phyloP scores from a whole-genome alignment of 176 grass and related monocot species.

The Eremochloa ophiuroides region DNA sequence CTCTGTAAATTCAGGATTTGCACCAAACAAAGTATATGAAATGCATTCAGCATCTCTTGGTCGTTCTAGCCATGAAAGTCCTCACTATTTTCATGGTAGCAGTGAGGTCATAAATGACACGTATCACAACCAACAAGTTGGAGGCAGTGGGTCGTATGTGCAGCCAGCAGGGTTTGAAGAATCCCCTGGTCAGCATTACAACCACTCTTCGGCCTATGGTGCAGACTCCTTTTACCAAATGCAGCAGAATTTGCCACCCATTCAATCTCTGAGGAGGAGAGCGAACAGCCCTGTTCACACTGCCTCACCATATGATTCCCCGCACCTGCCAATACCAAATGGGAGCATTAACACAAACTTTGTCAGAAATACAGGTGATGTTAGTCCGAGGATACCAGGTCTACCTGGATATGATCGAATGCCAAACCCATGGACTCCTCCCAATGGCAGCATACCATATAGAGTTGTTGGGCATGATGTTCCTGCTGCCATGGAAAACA shows the following conservation, averaged over 20 bases:
- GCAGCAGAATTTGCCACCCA: slow-evolving; percentile 58
- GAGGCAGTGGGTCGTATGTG: slow-evolving; percentile 29
- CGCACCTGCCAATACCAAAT: slow-evolving; percentile 50
- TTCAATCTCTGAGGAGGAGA: slow-evolving; percentile 74
- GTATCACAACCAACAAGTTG: slow-evolving; percentile 62
- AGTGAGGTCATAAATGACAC: slow-evolving; percentile 47
- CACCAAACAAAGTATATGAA: slow-evolving; percentile 53
- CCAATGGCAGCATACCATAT: slow-evolving; percentile 42
- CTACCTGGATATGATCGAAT: slow-evolving; percentile 49
- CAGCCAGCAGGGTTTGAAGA: slow-evolving; percentile 58
- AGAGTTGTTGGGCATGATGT: slow-evolving; percentile 59
- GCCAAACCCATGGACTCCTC: slow-evolving; percentile 35
- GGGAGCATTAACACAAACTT: slow-evolving; percentile 46
- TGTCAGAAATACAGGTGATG: slow-evolving; percentile 59
- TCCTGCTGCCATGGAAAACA: slow-evolving; percentile 36
- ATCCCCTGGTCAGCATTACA: slow-evolving; percentile 39
- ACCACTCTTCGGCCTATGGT: slow-evolving; percentile 60
- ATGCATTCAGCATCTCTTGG: slow-evolving; percentile 43
- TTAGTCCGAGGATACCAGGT: slow-evolving; percentile 56
- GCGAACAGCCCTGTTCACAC: slow-evolving; percentile 37
- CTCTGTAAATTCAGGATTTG: slow-evolving; percentile 53
- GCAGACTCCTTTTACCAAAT: slow-evolving; percentile 75
- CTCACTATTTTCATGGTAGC: slow-evolving; percentile 40
- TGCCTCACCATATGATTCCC: slow-evolving; percentile 49
- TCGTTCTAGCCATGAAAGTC: slow-evolving; percentile 50